A percentile compares a stretch with the other conserved stretches of the same genome.
Conservation (phyloP, 768 basidiomycete genomes). For the Mycena capillaripes region DNA sequence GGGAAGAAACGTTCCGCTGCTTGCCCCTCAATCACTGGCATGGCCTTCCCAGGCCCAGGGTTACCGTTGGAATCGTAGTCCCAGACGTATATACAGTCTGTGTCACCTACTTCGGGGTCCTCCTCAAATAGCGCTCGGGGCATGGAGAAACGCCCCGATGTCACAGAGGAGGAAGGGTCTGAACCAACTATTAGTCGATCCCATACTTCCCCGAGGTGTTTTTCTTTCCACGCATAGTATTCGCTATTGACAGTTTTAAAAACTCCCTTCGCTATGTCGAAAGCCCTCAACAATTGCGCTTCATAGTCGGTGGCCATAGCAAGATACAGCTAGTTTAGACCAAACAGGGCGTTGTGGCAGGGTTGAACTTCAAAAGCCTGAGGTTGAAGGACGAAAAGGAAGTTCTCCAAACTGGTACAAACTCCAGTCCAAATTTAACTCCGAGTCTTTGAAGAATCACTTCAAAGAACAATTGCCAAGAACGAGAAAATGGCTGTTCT, state of each 20-base stretch:
- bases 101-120: not conserved
- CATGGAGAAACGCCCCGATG: not conserved
- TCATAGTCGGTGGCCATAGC: not conserved
- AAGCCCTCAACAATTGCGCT: not conserved
- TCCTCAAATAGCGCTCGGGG: not conserved
- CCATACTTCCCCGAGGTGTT: not conserved
- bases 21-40: not conserved
- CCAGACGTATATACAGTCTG: not conserved
- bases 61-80: not conserved
- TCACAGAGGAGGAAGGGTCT: not conserved
- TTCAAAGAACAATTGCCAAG: too few species aligned
- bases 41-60: not conserved
- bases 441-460: too few species aligned
- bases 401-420: not conserved
- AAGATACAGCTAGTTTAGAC: not conserved
- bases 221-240: not conserved
- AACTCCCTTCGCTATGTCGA: not conserved
- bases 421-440: too few species aligned
- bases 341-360: not conserved
- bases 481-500: too few species aligned
- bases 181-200: not conserved
- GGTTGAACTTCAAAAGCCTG: not conserved
- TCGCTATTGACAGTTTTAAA: not conserved
- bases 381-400: not conserved
- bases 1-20: not conserved